Conservation (phyloP, 495 filamentous ascomycete genomes). For the Aspergillus sclerotiicarbonarius region DNA sequence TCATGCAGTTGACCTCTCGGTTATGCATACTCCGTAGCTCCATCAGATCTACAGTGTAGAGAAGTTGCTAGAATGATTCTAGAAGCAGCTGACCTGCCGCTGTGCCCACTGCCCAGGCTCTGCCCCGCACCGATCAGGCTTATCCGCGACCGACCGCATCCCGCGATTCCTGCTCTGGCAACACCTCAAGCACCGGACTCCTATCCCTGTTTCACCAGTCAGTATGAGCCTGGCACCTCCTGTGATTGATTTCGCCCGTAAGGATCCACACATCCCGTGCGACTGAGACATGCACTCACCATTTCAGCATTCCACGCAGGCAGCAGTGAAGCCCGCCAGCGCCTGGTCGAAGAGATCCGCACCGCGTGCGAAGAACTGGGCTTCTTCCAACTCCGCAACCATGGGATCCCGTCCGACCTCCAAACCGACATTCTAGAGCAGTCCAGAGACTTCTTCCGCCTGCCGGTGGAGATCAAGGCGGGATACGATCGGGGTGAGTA, state of each 20-base stretch:
- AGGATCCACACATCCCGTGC: background rate
- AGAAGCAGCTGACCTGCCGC: too few species aligned
- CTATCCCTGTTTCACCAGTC: background rate
- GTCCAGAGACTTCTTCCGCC: conserved; percentile 70
- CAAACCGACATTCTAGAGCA: conserved; percentile 64
- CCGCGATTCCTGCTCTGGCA: too few species aligned
- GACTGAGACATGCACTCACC: background rate
- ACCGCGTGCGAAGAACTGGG: conserved; percentile 55
- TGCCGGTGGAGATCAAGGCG: conserved; percentile 58
- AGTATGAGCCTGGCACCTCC: background rate
- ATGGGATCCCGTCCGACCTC: conserved; percentile 66
- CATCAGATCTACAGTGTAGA: too few species aligned
- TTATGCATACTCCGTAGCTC: too few species aligned
- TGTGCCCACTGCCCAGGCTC: too few species aligned
- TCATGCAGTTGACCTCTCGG: too few species aligned
- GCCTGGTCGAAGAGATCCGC: conserved; percentile 15
- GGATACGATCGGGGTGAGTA: conserved; percentile 17
- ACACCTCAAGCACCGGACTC: too few species aligned
- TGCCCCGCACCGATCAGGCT: too few species aligned
- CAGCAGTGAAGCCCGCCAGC: background rate
- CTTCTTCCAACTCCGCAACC: conserved; percentile 81
- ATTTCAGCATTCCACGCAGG: background rate
- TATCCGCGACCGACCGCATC: too few species aligned
- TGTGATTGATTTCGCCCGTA: conserved; percentile 11
- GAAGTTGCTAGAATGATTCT: too few species aligned